Percentiles rank a stretch among this genome's conserved stretches.
Evolutionary conservation across 768 basidiomycete genomes (phyloP).

Genomic region (Cystobasidium onofrii): DNA sequence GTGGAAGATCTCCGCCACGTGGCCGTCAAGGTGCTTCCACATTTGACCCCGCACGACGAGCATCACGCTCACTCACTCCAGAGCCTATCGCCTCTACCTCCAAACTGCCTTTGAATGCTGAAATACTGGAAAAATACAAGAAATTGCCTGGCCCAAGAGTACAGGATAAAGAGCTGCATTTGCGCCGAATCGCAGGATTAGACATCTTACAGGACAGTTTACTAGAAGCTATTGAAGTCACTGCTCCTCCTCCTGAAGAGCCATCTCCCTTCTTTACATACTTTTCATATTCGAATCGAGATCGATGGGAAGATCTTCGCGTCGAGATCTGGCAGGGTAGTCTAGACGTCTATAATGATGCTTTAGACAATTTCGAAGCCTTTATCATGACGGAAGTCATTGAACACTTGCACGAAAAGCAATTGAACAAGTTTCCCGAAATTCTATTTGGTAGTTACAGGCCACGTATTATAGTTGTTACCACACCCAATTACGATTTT

Average conservation of each 20-base stretch:
- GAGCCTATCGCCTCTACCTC: background rate
- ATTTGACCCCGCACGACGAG: background rate
- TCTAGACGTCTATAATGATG: constrained; percentile 31
- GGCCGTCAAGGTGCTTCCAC: background rate
- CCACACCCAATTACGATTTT: constrained; percentile 77
- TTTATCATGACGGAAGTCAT: constrained; percentile 32
- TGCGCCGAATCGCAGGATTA: constrained; percentile 30
- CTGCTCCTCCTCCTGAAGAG: constrained; percentile 22
- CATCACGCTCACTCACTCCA: background rate
- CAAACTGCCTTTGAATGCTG: constrained; percentile 1
- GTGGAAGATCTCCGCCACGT: background rate
- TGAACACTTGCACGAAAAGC: constrained; percentile 47
- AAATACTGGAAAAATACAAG: constrained; percentile 14
- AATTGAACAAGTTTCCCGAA: constrained; percentile 60
- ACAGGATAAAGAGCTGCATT: constrained; percentile 28
- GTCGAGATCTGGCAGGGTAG: constrained; percentile 33
- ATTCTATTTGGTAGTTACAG: constrained; percentile 68
- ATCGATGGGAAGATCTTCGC: constrained; percentile 30
- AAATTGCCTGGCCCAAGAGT: background rate
- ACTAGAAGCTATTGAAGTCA: background rate
- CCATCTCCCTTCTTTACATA: background rate
- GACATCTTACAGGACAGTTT: constrained; percentile 9
- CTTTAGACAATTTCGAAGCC: constrained; percentile 25
- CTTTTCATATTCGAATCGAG: background rate
- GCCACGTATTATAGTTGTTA: constrained; percentile 64